Base-by-base conservation (phyloP, 202 grass and related monocot species). In the Digitaria exilis region DNA sequence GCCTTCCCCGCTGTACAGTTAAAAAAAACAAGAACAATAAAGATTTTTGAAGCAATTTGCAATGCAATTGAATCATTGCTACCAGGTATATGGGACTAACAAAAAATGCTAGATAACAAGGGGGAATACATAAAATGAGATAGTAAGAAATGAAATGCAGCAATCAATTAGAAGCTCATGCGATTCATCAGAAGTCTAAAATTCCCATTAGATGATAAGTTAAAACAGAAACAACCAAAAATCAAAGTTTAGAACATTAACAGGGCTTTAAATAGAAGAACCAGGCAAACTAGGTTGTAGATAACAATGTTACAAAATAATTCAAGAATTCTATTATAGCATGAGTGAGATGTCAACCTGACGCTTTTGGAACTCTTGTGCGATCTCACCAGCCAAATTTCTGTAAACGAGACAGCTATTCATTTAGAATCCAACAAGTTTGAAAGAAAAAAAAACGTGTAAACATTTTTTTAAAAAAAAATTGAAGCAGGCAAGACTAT, bases 311-410 rank as follows among this genome's bases (percentile, higher is more conserved):
- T 49, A 66, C 4, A 68, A 43, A 71, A 57, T 1, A 37, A 31
- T 5, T 28, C 2, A 28, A 2, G 13, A 18, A 58, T 82, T 75
- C n/a, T 37, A 70, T 9, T 55, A 34, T 71, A 42, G 73, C 29
- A 60, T 73, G 70, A 65, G 39, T 65, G 32, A 69, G 41, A 83
- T 62, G 14, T 28, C 73, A 85, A 96, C 96, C 93, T 99, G 93
- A 7, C 91, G 91, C 76, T 99, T 99, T 88, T 93, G 91, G 79
- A 99, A 99, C 79, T 99, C 93, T 50, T 94, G 93, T 44, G 96
- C 87, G 72, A 99, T 96, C 85, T 99, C 96, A 3, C 93, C 96
- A 51, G 96, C 93, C 78, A 99, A 74, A 81, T 99, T 99, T 77
- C 96, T 99, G 76, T 62, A 81, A 28, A 86, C 9, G 56, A 86